A percentile compares a stretch with the other conserved stretches of the same genome.
phyloP scores from a whole-genome alignment of 331 rosid genomes.

The Quercus tomentella region DNA sequence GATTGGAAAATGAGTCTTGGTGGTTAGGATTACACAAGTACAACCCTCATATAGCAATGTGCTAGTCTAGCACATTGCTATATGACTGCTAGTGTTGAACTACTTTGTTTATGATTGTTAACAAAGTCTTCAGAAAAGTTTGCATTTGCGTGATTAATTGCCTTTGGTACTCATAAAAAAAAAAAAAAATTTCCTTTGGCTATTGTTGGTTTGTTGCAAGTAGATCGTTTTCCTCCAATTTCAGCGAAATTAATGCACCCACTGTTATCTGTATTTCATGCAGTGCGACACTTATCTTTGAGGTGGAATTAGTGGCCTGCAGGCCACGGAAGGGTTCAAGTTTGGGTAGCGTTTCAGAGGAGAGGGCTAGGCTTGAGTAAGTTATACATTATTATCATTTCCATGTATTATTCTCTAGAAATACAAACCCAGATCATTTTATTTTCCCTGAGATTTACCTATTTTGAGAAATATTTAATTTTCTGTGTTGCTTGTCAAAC shows the following conservation, averaged over 20 bases:
- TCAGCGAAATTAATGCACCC: neutral
- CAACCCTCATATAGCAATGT: neutral
- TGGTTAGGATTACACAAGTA: neutral
- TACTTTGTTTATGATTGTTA: neutral
- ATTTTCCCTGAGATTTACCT: neutral
- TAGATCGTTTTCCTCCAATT: neutral
- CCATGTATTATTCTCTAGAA: neutral
- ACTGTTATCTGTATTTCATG: slow-evolving; percentile 3
- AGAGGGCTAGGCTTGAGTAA: slow-evolving; percentile 94
- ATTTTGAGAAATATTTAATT: slow-evolving; percentile 4
- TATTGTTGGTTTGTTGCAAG: neutral
- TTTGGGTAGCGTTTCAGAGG: slow-evolving; percentile 81
- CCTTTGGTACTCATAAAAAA: neutral
- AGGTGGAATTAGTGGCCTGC: slow-evolving; percentile 90
- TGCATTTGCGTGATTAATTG: neutral
- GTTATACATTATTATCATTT: slow-evolving; percentile 5
- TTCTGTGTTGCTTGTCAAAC: neutral
- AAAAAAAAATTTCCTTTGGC: neutral
- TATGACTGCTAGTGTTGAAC: neutral
- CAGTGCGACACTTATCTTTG: slow-evolving; percentile 89
- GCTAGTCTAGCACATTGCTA: too few relatives aligned
- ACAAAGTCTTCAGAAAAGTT: neutral
- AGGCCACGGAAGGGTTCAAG: slow-evolving; percentile 88
- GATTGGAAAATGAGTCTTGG: neutral
- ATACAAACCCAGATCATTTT: neutral